A percentile compares a stretch with the other conserved stretches of the same genome.
Conservation (phyloP, 257 asterid genomes). For the Solanum virginianum region DNA sequence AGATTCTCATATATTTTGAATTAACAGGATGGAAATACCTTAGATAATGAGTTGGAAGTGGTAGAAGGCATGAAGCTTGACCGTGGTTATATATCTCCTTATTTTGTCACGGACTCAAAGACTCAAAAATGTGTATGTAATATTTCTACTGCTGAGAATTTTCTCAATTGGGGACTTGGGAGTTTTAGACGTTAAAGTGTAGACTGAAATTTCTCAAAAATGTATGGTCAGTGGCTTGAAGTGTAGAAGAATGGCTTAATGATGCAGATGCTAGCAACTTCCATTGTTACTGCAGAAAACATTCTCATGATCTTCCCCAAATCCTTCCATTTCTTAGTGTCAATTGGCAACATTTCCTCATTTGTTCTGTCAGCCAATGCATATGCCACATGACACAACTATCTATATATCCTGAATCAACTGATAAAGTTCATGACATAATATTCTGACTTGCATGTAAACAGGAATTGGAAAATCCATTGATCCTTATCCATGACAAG, state of each 20-base stretch:
- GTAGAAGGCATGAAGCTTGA: conserved; percentile 95
- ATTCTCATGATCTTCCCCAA: neutral
- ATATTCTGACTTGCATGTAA: conserved; percentile 6
- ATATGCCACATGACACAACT: neutral
- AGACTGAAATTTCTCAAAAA: neutral
- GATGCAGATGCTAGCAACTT: neutral
- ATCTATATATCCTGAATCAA: neutral
- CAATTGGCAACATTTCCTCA: neutral
- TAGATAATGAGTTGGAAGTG: conserved; percentile 83
- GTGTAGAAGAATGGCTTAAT: neutral
- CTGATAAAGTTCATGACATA: neutral
- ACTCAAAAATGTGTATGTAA: conserved; percentile 70
- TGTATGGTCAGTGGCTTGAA: neutral
- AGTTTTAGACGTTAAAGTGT: neutral
- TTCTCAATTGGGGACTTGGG: neutral
- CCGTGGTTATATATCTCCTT: conserved; percentile 89
- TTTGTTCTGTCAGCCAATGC: neutral
- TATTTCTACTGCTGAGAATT: neutral
- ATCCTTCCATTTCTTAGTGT: neutral
- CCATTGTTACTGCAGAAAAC: neutral
- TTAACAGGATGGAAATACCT: conserved; percentile 71
- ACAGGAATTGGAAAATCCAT: conserved; percentile 91
- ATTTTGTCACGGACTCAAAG: conserved; percentile 61
- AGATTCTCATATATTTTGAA: neutral
- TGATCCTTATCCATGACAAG: conserved; percentile 84